Evolutionary conservation across 2,329 filamentous ascomycete genomes (phyloP).

Genomic region (Aspergillaceae sp.): DNA sequence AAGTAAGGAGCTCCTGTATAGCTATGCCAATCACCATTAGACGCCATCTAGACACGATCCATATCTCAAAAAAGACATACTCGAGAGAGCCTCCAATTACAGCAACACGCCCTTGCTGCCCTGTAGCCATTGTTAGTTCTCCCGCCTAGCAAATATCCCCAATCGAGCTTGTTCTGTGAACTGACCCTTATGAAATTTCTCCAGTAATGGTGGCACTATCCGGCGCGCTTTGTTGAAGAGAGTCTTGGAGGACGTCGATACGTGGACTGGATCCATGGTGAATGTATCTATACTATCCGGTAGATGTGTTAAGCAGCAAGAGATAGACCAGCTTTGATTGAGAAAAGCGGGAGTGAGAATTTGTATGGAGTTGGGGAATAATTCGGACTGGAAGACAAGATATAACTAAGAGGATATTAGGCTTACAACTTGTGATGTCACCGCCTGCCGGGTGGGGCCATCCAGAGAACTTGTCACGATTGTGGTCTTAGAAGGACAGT

Average conservation of each 20-base stretch:
- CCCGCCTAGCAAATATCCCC: background rate
- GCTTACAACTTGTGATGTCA: slow-evolving; percentile 24
- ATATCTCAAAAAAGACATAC: slow-evolving; percentile 20
- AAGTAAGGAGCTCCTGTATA: slow-evolving; percentile 98
- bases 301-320: too few relatives aligned
- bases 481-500: background rate
- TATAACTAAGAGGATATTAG: background rate
- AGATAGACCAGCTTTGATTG: background rate
- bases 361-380: background rate
- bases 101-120: slow-evolving; percentile 81
- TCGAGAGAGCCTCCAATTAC: slow-evolving; percentile 94
- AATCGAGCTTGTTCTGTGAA: background rate
- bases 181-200: slow-evolving; percentile 89
- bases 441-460: slow-evolving; percentile 22
- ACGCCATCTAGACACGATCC: slow-evolving; percentile 2
- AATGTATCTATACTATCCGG: background rate
- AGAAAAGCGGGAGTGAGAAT: background rate
- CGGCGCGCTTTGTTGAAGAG: slow-evolving; percentile 73
- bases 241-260: slow-evolving; percentile 64
- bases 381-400: slow-evolving; percentile 2
- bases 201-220: slow-evolving; percentile 89
- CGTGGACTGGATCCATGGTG: slow-evolving; percentile 26
- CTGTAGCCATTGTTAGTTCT: slow-evolving; percentile 37
- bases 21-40: slow-evolving; percentile 21
- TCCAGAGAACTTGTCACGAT: background rate